Conservation (phyloP, 2,329 filamentous ascomycete genomes). For the Tolypocladium amazonense region DNA sequence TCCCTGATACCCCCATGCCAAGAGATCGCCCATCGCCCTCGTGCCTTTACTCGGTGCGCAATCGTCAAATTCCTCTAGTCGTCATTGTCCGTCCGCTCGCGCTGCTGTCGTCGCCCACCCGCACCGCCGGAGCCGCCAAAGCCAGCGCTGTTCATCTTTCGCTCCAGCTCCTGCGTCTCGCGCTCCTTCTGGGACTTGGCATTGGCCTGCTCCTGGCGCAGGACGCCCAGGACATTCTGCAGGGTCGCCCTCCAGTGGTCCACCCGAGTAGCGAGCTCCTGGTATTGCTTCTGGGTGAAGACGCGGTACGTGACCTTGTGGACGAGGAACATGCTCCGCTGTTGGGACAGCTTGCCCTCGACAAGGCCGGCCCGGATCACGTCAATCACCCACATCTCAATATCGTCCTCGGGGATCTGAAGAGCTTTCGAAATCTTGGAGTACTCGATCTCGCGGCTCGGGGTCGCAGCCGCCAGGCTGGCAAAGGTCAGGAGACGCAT, state of each 20-base stretch:
- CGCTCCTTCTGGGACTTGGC: conserved; percentile 69
- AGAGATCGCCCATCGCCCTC: conserved; percentile 9
- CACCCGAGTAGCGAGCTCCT: conserved; percentile 79
- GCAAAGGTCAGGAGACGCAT: conserved; percentile 93
- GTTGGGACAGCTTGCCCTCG: conserved; percentile 91
- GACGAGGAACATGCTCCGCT: conserved; percentile 86
- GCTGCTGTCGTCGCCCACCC: conserved; percentile 23
- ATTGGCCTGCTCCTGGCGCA: conserved; percentile 72
- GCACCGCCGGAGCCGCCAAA: conserved; percentile 22
- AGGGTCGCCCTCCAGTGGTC: conserved; percentile 86
- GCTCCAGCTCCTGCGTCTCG: conserved; percentile 61
- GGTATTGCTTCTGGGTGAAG: conserved; percentile 97
- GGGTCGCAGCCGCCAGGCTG: conserved; percentile 73
- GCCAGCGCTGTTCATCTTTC: conserved; percentile 43
- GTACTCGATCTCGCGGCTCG: conserved; percentile 83
- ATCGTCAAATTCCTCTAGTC: conserved; percentile 29
- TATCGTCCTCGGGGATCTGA: conserved; percentile 70
- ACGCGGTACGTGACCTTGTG: conserved; percentile 95
- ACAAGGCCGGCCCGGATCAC: conserved; percentile 92
- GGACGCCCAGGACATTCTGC: conserved; percentile 64
- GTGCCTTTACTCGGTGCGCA: background rate
- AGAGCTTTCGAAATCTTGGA: conserved; percentile 73
- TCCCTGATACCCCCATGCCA: conserved; percentile 6
- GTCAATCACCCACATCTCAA: conserved; percentile 98
- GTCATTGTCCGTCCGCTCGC: conserved; percentile 44